Evolutionary conservation across 768 basidiomycete genomes (phyloP).

Genomic region (Suillus fuscotomentosus): DNA sequence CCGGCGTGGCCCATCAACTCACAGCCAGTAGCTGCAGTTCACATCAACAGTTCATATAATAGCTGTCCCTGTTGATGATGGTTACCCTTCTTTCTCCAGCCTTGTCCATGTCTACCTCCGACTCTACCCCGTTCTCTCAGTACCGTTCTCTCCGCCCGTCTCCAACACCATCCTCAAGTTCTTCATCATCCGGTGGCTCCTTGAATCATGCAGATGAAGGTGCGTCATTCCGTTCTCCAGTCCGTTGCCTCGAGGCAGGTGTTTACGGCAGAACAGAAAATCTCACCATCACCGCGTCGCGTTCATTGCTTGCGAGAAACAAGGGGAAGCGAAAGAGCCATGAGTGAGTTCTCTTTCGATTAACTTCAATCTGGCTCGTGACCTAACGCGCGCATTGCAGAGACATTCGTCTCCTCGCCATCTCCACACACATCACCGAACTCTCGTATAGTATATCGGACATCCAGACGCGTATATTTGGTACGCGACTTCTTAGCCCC

Average conservation of each 20-base stretch:
- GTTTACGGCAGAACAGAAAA: constrained; percentile 56
- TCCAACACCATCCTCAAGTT: constrained; percentile 17
- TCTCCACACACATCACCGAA: constrained; percentile 86
- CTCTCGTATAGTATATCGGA: constrained; percentile 85
- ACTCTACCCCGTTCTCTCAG: constrained; percentile 31
- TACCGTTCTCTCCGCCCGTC: constrained; percentile 34
- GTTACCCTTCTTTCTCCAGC: background rate
- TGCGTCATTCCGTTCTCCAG: constrained; percentile 27
- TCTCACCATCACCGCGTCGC: constrained; percentile 63
- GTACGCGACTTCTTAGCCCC: constrained; percentile 35
- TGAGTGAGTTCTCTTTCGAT: constrained; percentile 52
- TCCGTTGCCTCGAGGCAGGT: constrained; percentile 18
- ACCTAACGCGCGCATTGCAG: constrained; percentile 38
- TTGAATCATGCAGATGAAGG: constrained; percentile 65
- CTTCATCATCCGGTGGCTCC: constrained; percentile 57
- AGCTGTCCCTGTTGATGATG: background rate
- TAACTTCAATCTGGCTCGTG: constrained; percentile 14
- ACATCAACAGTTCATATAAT: background rate
- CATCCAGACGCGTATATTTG: constrained; percentile 89
- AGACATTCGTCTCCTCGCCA: constrained; percentile 71
- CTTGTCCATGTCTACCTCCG: constrained; percentile 14
- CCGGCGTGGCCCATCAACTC: background rate
- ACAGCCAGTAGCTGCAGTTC: background rate
- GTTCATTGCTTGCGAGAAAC: constrained; percentile 38
- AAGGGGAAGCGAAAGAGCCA: constrained; percentile 57